phyloP scores from a whole-genome alignment of 192 early-diverging fungal genomes.

The Linnemannia schmuckeri region DNA sequence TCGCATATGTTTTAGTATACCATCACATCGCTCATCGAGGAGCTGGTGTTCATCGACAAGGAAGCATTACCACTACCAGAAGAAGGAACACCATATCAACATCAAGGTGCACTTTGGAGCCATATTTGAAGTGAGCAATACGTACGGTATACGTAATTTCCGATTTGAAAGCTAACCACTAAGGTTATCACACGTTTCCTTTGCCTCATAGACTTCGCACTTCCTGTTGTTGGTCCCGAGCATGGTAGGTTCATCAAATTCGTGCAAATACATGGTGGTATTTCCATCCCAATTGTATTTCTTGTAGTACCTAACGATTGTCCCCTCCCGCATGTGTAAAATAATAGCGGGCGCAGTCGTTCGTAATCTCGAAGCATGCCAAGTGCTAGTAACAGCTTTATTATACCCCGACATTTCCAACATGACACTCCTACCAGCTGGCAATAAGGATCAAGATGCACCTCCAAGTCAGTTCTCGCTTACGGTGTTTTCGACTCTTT shows the following conservation, averaged over 20 bases:
- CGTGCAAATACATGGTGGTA: not conserved
- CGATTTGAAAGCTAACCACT: not conserved
- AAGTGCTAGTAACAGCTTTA: slow-evolving; percentile 57
- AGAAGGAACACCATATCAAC: slow-evolving; percentile 68
- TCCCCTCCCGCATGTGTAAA: not conserved
- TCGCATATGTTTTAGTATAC: slow-evolving; percentile 43
- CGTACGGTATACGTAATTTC: not conserved
- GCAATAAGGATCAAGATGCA: slow-evolving; percentile 22
- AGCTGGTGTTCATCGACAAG: slow-evolving; percentile 65
- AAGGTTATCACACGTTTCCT: not conserved
- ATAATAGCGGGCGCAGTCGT: slow-evolving; percentile 58
- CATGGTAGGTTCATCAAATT: slow-evolving; percentile 37
- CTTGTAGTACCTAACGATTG: not conserved
- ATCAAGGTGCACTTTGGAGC: slow-evolving; percentile 56
- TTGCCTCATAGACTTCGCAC: slow-evolving; percentile 58
- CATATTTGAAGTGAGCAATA: not conserved
- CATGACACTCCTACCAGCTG: slow-evolving; percentile 36
- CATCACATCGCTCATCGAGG: slow-evolving; percentile 58
- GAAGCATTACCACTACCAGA: slow-evolving; percentile 53
- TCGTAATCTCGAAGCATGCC: slow-evolving; percentile 64
- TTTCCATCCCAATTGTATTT: not conserved
- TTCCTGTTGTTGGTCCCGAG: slow-evolving; percentile 57
- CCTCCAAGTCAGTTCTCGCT: slow-evolving; percentile 48
- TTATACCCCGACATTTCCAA: slow-evolving; percentile 57
- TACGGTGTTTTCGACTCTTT: slow-evolving; percentile 47